Evolutionary conservation across 306 rosid genomes (phyloP).

Genomic region (Pachyrhizus erosus): DNA sequence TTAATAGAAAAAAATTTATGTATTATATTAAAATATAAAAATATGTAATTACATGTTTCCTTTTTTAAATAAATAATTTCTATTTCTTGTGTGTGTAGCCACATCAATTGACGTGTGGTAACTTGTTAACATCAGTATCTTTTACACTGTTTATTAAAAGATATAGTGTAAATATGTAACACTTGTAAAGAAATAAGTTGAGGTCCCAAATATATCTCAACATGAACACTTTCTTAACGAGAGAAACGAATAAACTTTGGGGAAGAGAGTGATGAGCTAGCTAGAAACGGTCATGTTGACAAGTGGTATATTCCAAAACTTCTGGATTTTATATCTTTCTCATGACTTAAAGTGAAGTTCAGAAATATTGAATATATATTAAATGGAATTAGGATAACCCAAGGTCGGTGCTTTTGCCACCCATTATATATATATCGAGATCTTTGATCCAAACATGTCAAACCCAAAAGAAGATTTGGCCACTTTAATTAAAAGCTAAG

Average conservation of each 20-base stretch:
- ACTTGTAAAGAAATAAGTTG: conserved; percentile 6
- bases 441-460: conserved; percentile 43
- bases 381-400: conserved; percentile 9
- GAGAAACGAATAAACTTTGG: conserved; percentile 21
- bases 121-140: neutral
- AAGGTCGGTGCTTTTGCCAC: conserved; percentile 52
- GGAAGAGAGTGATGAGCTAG: conserved; percentile 21
- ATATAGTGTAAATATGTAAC: neutral
- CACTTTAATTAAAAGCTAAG: conserved; percentile 38
- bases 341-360: conserved; percentile 48
- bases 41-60: neutral
- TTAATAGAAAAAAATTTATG: neutral
- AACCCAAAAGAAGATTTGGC: conserved; percentile 53
- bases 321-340: conserved; percentile 39
- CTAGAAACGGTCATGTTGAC: conserved; percentile 35
- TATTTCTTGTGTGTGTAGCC: neutral
- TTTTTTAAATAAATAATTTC: neutral
- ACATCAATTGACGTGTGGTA: neutral
- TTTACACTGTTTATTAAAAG: conserved; percentile 11
- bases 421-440: conserved; percentile 34
- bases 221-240: neutral
- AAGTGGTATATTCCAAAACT: conserved; percentile 43
- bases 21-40: neutral
- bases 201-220: neutral
- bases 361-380: conserved; percentile 6